Conservation (phyloP, 2,329 filamentous ascomycete species). For the Fusarium hainanense region DNA sequence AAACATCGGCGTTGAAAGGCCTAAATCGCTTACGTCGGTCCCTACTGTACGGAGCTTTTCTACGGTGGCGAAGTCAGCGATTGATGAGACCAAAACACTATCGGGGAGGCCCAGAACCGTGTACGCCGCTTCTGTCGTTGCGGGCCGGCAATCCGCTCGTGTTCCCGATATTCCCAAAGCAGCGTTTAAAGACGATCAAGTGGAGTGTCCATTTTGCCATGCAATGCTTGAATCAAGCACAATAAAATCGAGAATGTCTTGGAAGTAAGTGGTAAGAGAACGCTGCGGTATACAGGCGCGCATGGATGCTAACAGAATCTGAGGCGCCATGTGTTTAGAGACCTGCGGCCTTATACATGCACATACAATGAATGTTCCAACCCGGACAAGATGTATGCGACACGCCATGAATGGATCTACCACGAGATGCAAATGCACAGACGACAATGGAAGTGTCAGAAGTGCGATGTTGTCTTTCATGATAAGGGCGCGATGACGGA, state of each 20-base stretch:
- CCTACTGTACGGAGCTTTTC: neutral
- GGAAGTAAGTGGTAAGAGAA: neutral
- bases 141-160: neutral
- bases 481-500: accelerated
- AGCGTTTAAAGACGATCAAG: accelerated
- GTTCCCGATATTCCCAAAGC: neutral
- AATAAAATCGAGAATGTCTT: neutral
- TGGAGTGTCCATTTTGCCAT: neutral
- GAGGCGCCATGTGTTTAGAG: neutral
- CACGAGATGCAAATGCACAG: neutral
- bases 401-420: neutral
- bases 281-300: too few species aligned
- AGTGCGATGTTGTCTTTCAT: neutral
- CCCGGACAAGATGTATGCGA: neutral
- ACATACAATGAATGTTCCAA: accelerated
- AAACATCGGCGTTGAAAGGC: too few species aligned
- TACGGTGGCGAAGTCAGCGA: accelerated
- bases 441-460: neutral
- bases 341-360: neutral
- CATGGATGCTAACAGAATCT: accelerated
- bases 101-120: accelerated
- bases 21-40: neutral
- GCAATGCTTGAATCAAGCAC: neutral
- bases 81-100: accelerated
- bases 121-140: accelerated